Evolutionary conservation across 2,329 filamentous ascomycete species (phyloP).

Genomic region (Aspergillus tanneri): DNA sequence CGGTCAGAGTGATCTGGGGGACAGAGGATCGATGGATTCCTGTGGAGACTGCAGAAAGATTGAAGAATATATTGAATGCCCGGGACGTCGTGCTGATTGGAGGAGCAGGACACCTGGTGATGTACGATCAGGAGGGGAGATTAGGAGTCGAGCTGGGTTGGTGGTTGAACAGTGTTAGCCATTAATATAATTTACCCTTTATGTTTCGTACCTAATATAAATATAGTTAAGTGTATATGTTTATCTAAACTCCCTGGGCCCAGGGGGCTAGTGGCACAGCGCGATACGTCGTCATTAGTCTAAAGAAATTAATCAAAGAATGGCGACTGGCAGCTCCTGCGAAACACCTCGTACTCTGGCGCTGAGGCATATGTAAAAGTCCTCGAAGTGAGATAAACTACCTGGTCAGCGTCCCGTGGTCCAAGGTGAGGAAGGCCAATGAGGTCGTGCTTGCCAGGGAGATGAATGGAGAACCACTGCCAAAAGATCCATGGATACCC

Average conservation of each 20-base stretch:
- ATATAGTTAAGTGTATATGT: conserved; percentile 66
- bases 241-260: conserved; percentile 54
- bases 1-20: conserved; percentile 49
- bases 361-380: conserved; percentile 74
- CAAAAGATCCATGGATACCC: conserved; percentile 66
- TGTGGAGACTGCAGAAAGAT: conserved; percentile 35
- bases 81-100: conserved; percentile 31
- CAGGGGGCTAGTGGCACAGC: conserved; percentile 69
- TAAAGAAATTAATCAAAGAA: conserved; percentile 69
- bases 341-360: conserved; percentile 67
- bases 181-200: too few species aligned
- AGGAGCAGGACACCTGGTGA: conserved; percentile 47
- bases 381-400: conserved; percentile 65
- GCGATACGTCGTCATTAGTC: conserved; percentile 60
- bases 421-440: conserved; percentile 65
- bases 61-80: conserved; percentile 32
- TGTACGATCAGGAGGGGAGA: conserved; percentile 45
- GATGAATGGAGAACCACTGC: conserved; percentile 67
- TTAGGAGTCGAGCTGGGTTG: conserved; percentile 37
- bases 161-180: background rate
- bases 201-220: too few species aligned
- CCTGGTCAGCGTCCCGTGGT: conserved; percentile 63
- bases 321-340: conserved; percentile 59
- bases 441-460: conserved; percentile 69
- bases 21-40: conserved; percentile 48